A percentile compares a stretch with the other conserved stretches of the same genome.
phyloP scores from a whole-genome alignment of 75 land plant genomes.

The Adiantum capillusveneris region DNA sequence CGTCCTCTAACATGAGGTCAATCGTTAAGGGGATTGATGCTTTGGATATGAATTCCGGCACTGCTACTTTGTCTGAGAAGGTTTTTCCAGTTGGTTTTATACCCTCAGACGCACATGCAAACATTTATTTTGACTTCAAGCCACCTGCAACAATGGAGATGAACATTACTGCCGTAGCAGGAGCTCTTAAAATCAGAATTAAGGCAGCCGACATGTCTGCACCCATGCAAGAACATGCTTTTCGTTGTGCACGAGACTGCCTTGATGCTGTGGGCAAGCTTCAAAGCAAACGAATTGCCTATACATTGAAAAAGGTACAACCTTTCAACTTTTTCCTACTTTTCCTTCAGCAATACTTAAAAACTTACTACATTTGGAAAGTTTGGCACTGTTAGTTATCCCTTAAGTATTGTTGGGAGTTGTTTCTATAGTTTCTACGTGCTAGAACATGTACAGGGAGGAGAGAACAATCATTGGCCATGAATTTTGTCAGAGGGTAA shows the following conservation, averaged over 20 bases:
- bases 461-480: no score
- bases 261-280: constrained; percentile 45
- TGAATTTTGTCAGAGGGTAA: no score
- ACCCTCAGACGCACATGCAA: neutral
- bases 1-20: neutral
- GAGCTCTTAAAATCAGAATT: constrained; percentile 26
- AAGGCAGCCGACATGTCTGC: constrained; percentile 67
- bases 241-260: constrained; percentile 37
- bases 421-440: no score
- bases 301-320: constrained; percentile 67
- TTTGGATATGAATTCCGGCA: neutral
- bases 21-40: neutral
- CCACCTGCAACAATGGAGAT: neutral
- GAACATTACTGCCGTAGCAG: neutral
- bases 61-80: neutral
- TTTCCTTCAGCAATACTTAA: neutral
- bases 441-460: no score
- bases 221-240: constrained; percentile 45
- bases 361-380: no score
- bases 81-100: neutral
- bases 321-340: neutral
- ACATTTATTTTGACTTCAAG: neutral
- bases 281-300: constrained; percentile 64
- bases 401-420: no score
- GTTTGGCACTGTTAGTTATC: no score